phyloP scores from a whole-genome alignment of 164 flowering plant genomes.

The Piper betle region DNA sequence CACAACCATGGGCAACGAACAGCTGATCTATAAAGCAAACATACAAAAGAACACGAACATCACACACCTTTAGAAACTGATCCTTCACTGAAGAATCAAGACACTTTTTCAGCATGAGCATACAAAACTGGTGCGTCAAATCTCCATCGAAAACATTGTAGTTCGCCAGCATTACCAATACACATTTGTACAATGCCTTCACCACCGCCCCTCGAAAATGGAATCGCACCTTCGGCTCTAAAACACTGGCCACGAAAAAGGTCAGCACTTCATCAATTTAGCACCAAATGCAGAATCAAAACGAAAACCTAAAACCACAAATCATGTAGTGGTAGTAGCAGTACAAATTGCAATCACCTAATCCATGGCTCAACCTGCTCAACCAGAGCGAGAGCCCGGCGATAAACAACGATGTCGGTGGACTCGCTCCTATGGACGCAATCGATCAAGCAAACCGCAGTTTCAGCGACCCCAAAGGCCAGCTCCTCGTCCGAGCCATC shows the following conservation, averaged over 20 bases:
- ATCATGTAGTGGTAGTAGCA: not conserved
- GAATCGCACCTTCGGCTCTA: conserved; percentile 39
- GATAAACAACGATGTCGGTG: conserved; percentile 28
- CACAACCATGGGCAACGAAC: not conserved
- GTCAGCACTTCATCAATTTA: not conserved
- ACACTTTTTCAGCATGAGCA: conserved; percentile 34
- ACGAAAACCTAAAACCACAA: not conserved
- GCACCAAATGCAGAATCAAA: too few relatives aligned
- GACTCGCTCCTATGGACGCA: conserved; percentile 33
- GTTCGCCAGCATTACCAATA: conserved; percentile 30
- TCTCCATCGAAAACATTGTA: conserved; percentile 21
- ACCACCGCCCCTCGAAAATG: conserved; percentile 40
- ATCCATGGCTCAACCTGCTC: conserved; percentile 52
- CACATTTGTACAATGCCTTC: conserved; percentile 31
- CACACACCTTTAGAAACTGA: conserved; percentile 44
- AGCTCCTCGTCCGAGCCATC: conserved; percentile 33
- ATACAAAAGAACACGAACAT: not conserved
- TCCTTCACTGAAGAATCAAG: conserved; percentile 33
- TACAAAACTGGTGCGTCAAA: conserved; percentile 28
- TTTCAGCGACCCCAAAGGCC: conserved; percentile 37
- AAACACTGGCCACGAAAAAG: conserved; percentile 22
- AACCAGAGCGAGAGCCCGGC: conserved; percentile 37
- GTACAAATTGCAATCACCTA: conserved; percentile 32
- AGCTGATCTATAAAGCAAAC: not conserved
- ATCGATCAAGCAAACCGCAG: conserved; percentile 33